Base-by-base conservation (phyloP, 495 filamentous ascomycete species). In the Penicillium cataractarum region DNA sequence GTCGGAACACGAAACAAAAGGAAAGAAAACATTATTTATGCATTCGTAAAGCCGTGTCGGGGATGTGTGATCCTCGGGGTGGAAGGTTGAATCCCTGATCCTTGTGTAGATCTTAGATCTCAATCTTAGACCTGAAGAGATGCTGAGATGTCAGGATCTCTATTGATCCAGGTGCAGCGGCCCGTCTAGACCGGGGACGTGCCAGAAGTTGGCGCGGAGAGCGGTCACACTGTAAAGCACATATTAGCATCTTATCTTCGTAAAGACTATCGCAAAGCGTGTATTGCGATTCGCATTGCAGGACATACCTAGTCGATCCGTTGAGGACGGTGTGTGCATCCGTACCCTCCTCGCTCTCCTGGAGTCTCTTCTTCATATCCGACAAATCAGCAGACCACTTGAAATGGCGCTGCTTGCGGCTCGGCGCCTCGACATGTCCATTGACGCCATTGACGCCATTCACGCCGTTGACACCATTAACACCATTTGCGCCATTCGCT, bases 301-400 rank as follows among this genome's bases (percentile, higher is more conserved):
- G 13, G 19, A 33, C 66, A 61, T 68, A 81, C 79, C 79, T 81
- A 9, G 78, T 80, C 55, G 66, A 71, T 19, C 92, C 91, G 75
- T 92, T 87, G 71, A 90, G 86, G 19, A 99, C 90, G 15, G 89
- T 92, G 90, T 94, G 96, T 24, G 94, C 95, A 84, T 99, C 95
- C 55, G 92, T 96, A 6, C 93, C 95, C 26, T 90, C 90, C 63
- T 80, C 82, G 58, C 77, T 79, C 8, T 74, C 71, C 51, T 78
- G 74, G 29, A 82, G 61, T 31, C 71, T 69, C 67, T 77, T 78
- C 65, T 82, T 82, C 75, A 82, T 82, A 71, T 80, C 77, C 2
- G 76, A 75, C 42, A 82, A 62, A 61, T 82, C 72, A 24, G 79
- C 74, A 9, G 71, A 71, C 78, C 78, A 82, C 56, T 74, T 72